Evolutionary conservation across 2,329 filamentous ascomycete genomes (phyloP).

Genomic region (Ophiostoma novo-ulmi): DNA sequence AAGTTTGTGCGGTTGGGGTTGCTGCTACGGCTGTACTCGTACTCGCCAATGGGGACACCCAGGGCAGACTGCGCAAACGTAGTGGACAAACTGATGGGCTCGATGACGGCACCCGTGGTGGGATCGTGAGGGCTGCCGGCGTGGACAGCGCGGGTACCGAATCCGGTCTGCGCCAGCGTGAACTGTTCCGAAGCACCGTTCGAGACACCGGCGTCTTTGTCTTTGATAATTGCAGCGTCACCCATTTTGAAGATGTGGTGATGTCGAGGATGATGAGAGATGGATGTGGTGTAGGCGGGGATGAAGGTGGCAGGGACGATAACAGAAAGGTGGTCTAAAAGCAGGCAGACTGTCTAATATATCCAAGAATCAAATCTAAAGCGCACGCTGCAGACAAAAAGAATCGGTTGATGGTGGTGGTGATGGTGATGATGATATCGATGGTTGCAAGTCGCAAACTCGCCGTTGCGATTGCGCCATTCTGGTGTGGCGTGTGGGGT

Average conservation of each 20-base stretch:
- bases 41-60: slow-evolving; percentile 78
- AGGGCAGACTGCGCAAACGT: slow-evolving; percentile 91
- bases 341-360: neutral
- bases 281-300: neutral
- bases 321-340: neutral
- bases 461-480: slow-evolving; percentile 19
- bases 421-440: neutral
- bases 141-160: slow-evolving; percentile 92
- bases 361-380: neutral
- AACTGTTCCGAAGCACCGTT: neutral
- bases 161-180: slow-evolving; percentile 49
- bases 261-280: neutral
- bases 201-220: slow-evolving; percentile 52
- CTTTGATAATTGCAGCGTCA: neutral
- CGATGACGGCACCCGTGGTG: slow-evolving; percentile 88
- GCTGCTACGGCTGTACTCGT: slow-evolving; percentile 88
- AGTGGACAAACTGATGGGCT: slow-evolving; percentile 90
- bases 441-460: slow-evolving; percentile 16
- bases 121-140: slow-evolving; percentile 89
- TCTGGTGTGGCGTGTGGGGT: slow-evolving; percentile 13
- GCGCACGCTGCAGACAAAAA: neutral
- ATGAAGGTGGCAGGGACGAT: too few species aligned
- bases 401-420: neutral
- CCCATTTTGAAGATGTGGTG: neutral
- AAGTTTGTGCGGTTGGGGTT: slow-evolving; percentile 97